Conservation (phyloP, 108 stramenopile species). For the Nitzschia inconspicua region DNA sequence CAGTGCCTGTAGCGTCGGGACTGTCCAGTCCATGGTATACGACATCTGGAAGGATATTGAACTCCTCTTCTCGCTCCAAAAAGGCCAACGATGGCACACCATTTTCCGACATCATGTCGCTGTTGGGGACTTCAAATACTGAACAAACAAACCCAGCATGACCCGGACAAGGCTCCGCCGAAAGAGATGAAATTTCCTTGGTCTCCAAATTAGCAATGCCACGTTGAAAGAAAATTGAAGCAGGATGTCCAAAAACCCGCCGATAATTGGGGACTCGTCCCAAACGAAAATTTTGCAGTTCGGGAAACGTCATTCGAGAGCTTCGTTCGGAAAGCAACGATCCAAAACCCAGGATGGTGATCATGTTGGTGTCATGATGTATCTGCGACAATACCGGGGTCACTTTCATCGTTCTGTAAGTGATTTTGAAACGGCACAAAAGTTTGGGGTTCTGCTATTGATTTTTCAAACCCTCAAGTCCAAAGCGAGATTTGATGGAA, state of each 20-base stretch:
- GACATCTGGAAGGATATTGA: conserved; percentile 44
- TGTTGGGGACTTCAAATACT: conserved; percentile 74
- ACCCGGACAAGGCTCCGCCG: conserved; percentile 45
- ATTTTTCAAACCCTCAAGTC: too few species aligned
- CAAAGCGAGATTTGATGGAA: too few species aligned
- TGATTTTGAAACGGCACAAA: neutral
- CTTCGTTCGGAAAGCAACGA: conserved; percentile 65
- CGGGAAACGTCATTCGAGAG: conserved; percentile 70
- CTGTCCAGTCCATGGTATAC: neutral
- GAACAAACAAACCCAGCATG: conserved; percentile 57
- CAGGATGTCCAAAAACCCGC: conserved; percentile 79
- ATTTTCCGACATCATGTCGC: conserved; percentile 17
- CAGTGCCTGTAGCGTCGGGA: conserved; percentile 2
- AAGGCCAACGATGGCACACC: conserved; percentile 33
- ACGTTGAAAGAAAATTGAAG: conserved; percentile 79
- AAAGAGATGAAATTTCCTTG: conserved; percentile 69
- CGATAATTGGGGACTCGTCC: conserved; percentile 74
- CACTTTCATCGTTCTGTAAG: too few species aligned
- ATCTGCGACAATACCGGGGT: too few species aligned
- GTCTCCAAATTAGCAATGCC: conserved; percentile 73
- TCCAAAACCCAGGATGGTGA: conserved; percentile 83
- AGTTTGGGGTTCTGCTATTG: neutral
- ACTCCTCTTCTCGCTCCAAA: conserved; percentile 65
- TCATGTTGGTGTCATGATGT: too few species aligned
- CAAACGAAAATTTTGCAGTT: conserved; percentile 68